Evolutionary conservation across 495 filamentous ascomycete genomes (phyloP).

Genomic region (Penicillium egyptiacum): DNA sequence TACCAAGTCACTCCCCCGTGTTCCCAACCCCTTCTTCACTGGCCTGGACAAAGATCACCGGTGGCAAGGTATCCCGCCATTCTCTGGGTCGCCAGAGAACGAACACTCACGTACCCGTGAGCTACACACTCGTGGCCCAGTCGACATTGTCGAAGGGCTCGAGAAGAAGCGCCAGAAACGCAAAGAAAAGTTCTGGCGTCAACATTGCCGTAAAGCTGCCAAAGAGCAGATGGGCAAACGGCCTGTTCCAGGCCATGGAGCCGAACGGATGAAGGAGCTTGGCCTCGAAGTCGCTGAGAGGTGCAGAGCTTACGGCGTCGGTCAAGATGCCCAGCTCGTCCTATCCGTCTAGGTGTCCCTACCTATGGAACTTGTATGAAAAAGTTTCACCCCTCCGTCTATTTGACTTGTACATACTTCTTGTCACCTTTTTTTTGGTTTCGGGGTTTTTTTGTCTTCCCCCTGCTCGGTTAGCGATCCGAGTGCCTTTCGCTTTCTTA

Average conservation of each 20-base stretch:
- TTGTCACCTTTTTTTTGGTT: conserved; percentile 18
- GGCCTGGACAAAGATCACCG: conserved; percentile 37
- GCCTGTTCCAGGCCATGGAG: conserved; percentile 76
- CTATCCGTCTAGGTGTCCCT: conserved; percentile 64
- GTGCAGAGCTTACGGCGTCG: conserved; percentile 63
- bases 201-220: conserved; percentile 68
- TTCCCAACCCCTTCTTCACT: conserved; percentile 66
- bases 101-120: conserved; percentile 45
- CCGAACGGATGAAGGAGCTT: conserved; percentile 90
- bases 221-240: conserved; percentile 59
- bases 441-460: conserved; percentile 6
- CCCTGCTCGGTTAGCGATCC: conserved; percentile 20
- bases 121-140: conserved; percentile 72
- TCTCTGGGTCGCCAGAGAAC: conserved; percentile 37
- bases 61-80: conserved; percentile 35
- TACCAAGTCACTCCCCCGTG: conserved; percentile 77
- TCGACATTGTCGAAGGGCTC: conserved; percentile 95
- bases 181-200: conserved; percentile 84
- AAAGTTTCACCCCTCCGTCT: conserved; percentile 22
- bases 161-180: conserved; percentile 91
- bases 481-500: conserved; percentile 28
- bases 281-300: conserved; percentile 80
- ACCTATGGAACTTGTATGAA: conserved; percentile 15
- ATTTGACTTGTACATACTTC: conserved; percentile 41
- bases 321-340: conserved; percentile 68